phyloP scores from a whole-genome alignment of 805 yeast species.

The Metschnikowia corniflorae region DNA sequence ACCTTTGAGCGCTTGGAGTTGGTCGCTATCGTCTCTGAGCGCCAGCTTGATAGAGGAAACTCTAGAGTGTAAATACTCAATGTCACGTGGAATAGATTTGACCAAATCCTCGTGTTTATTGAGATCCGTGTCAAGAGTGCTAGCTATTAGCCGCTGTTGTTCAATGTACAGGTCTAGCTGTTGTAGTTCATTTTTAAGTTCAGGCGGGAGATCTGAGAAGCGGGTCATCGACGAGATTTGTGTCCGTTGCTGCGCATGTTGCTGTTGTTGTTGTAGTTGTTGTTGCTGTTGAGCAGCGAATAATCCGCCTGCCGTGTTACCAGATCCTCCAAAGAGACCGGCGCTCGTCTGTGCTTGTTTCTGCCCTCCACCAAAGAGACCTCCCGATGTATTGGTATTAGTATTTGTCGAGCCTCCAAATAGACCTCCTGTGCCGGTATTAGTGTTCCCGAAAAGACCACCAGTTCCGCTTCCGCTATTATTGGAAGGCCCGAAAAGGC shows the following conservation, averaged over 20 bases:
- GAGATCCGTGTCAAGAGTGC: constrained; percentile 58
- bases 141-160: constrained; percentile 69
- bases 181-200: constrained; percentile 63
- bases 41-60: constrained; percentile 66
- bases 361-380: constrained; percentile 33
- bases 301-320: constrained; percentile 12
- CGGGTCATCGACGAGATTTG: constrained; percentile 70
- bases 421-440: constrained; percentile 14
- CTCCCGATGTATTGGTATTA: constrained; percentile 17
- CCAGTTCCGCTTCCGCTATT: constrained; percentile 14
- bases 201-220: constrained; percentile 71
- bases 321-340: constrained; percentile 13
- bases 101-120: constrained; percentile 62
- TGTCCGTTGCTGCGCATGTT: constrained; percentile 42
- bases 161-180: constrained; percentile 70
- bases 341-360: constrained; percentile 6
- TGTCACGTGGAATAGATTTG: constrained; percentile 70
- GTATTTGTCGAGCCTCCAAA: constrained; percentile 22
- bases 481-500: constrained; percentile 24
- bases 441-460: constrained; percentile 36
- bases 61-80: constrained; percentile 57
- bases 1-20: constrained; percentile 31
- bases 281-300: constrained; percentile 14
- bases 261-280: constrained; percentile 31
- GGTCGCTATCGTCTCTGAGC: constrained; percentile 43